Conservation (phyloP, 257 asterid species). For the Capsicum chinense region DNA sequence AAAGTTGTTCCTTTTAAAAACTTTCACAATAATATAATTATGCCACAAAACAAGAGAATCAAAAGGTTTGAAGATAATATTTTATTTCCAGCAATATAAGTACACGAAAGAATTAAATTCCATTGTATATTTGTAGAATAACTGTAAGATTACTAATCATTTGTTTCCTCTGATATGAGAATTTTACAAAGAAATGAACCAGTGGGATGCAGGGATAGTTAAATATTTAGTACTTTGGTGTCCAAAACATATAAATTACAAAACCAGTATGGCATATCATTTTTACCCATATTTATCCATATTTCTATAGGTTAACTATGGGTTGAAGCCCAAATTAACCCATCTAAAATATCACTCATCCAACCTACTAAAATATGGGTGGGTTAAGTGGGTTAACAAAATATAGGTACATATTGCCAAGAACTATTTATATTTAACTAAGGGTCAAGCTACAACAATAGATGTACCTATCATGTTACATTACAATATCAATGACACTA, state of each 20-base stretch:
- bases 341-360: not conserved
- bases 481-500: not conserved
- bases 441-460: constrained; percentile 13
- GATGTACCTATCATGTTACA: not conserved
- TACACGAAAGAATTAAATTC: not conserved
- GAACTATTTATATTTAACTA: not conserved
- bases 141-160: not conserved
- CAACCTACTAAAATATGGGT: not conserved
- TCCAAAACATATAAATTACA: too few species aligned
- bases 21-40: not conserved
- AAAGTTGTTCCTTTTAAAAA: not conserved
- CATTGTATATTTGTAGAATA: not conserved
- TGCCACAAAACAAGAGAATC: constrained; percentile 3
- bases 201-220: not conserved
- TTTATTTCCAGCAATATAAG: not conserved
- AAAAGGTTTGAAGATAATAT: too few species aligned
- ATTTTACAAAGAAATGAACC: not conserved
- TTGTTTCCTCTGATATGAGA: not conserved
- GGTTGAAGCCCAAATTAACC: not conserved
- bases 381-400: not conserved
- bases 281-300: not conserved
- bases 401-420: not conserved
- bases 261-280: not conserved
- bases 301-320: not conserved
- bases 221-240: too few species aligned